A percentile compares a stretch with the other conserved stretches of the same genome.
phyloP scores from a whole-genome alignment of 805 yeast species.

The Candida tallmaniae region DNA sequence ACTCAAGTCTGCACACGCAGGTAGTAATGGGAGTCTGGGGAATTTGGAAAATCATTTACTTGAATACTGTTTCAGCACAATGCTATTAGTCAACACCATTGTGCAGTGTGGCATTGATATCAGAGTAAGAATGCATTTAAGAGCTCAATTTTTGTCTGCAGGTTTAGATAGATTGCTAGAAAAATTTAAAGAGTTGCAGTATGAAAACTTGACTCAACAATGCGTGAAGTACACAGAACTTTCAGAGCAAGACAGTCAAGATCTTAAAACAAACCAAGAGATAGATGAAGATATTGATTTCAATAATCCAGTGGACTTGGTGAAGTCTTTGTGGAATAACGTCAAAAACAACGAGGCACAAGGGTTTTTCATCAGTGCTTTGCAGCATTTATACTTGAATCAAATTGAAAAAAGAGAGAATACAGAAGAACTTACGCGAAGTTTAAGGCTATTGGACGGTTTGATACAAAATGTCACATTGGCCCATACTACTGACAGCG shows the following conservation, averaged over 20 bases:
- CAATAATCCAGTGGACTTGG: conserved; percentile 68
- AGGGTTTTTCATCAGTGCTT: conserved; percentile 53
- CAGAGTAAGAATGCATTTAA: conserved; percentile 49
- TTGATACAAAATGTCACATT: conserved; percentile 57
- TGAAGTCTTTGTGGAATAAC: conserved; percentile 53
- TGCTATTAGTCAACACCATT: conserved; percentile 67
- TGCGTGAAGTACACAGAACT: conserved; percentile 56
- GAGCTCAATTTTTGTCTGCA: conserved; percentile 55
- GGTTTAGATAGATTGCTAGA: conserved; percentile 53
- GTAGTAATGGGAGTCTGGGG: conserved; percentile 49
- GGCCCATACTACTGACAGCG: conserved; percentile 45
- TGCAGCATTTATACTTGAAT: conserved; percentile 61
- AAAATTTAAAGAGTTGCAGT: conserved; percentile 48
- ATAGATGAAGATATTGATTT: conserved; percentile 47
- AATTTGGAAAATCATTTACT: conserved; percentile 50
- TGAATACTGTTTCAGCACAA: conserved; percentile 68
- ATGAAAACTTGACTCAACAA: conserved; percentile 60
- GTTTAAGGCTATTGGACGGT: conserved; percentile 61
- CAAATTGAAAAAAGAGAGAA: conserved; percentile 48
- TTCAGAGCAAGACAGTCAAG: conserved; percentile 53
- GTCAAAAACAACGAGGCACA: conserved; percentile 58
- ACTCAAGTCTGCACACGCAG: conserved; percentile 42
- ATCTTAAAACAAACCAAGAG: conserved; percentile 30
- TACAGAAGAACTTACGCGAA: conserved; percentile 42
- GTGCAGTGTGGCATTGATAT: conserved; percentile 42